Conservation (phyloP, 2,329 filamentous ascomycete species). For the Hypoxylon sp. region DNA sequence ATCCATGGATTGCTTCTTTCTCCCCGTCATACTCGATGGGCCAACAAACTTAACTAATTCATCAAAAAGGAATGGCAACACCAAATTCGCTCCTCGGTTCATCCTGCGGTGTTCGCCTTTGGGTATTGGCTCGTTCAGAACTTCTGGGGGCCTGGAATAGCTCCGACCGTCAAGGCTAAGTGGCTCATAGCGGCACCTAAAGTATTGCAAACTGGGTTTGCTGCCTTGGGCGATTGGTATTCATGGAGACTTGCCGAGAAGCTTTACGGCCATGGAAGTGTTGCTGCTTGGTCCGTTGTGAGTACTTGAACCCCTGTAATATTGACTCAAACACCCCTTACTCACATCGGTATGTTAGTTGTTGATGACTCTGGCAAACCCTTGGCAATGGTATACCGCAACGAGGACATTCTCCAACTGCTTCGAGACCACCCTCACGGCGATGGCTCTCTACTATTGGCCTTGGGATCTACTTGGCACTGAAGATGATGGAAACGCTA, state of each 20-base stretch:
- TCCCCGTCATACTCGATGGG: conserved; percentile 1
- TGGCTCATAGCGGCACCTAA: conserved; percentile 80
- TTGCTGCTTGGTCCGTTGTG: conserved; percentile 77
- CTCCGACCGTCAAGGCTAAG: conserved; percentile 67
- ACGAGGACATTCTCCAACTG: conserved; percentile 95
- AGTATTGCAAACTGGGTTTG: conserved; percentile 79
- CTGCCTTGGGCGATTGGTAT: conserved; percentile 84
- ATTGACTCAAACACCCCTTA: conserved; percentile 6
- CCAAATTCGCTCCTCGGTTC: conserved; percentile 87
- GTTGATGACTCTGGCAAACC: conserved; percentile 76
- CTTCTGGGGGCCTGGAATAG: conserved; percentile 62
- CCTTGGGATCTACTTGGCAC: conserved; percentile 79
- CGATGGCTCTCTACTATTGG: conserved; percentile 83
- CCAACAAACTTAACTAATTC: conserved; percentile 26
- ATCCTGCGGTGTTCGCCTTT: conserved; percentile 86
- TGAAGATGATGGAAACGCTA: conserved; percentile 55
- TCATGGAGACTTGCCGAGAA: conserved; percentile 84
- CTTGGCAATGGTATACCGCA: conserved; percentile 98
- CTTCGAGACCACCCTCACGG: conserved; percentile 88
- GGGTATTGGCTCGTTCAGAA: conserved; percentile 74
- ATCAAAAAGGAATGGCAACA: conserved; percentile 87
- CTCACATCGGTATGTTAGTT: conserved; percentile 62
- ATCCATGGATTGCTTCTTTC: background rate
- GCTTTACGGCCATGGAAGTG: conserved; percentile 75
- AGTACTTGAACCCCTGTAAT: conserved; percentile 50